Base-by-base conservation (phyloP, 768 basidiomycete species). In the Rossbeevera mucosa region DNA sequence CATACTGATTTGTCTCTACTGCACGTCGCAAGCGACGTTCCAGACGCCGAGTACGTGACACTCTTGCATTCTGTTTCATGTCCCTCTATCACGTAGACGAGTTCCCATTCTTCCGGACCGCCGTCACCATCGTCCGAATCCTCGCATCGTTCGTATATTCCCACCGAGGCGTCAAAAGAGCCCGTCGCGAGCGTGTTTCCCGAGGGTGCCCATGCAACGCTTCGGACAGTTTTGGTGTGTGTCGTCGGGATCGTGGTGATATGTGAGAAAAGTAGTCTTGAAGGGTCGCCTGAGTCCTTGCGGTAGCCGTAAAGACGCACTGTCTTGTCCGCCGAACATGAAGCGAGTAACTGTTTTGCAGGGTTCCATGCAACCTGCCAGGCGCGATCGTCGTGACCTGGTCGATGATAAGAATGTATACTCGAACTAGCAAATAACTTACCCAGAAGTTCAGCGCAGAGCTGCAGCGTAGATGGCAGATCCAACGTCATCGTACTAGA, bases 31-130 rank as follows among this genome's bases (percentile, higher is more conserved):
- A 99, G 75, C 22, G 96, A 70, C 2, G 79, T 85, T 46, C 68
- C 86, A n/a, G 83, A 81, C 30, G 74, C 73, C 11, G 88, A 91
- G 70, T 87, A 97, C 4, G 83, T 88, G 0, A 94, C 88, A 50
- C 85, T 79, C 74, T 98, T 98, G 74, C 94, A 97, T 67, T 99
- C 95, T 9, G 86, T 94, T 66, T 97, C 95, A 65, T 97, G 96
- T 0, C 96, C 95, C 65, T 97, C 93, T 20, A 97, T 70, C 33
- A 87, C 80, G 45, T 85, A 86, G 55, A 85, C 79, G 61, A 91
- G 94, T 62, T 96, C 92, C 93, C 93, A 95, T 47, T 90, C 87
- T 12, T 77, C 79, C 12, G 55, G 54, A 22, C 59, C 67, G 1
- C 53, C 69, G 7, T 70, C 48, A 8, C 13, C 74, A 14, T 72